Evolutionary conservation across 768 basidiomycete genomes (phyloP).

Genomic region (Chiua virens): DNA sequence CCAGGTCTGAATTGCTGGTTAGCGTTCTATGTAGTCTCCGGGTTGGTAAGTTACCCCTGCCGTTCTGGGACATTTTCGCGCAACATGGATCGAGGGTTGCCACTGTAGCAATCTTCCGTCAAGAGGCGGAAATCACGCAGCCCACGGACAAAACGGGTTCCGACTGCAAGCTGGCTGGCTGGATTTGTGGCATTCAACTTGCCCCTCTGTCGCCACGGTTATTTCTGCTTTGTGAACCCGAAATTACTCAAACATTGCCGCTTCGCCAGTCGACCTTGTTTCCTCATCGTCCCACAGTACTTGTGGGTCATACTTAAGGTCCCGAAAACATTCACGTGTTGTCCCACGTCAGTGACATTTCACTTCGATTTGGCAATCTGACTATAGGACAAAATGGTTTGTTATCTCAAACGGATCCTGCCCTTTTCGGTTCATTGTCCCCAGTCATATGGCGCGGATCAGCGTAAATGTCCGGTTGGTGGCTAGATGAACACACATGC

Average conservation of each 20-base stretch:
- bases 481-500: too few relatives aligned
- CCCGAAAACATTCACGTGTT: background rate
- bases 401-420: background rate
- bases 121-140: too few relatives aligned
- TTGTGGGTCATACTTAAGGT: background rate
- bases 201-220: too few relatives aligned
- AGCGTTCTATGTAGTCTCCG: too few relatives aligned
- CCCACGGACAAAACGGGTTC: too few relatives aligned
- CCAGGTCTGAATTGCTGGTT: too few relatives aligned
- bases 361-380: background rate
- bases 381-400: background rate
- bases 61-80: too few relatives aligned
- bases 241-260: background rate
- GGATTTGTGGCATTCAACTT: too few relatives aligned
- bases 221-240: background rate
- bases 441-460: constrained; percentile 3
- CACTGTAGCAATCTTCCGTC: background rate
- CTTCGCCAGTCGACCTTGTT: background rate
- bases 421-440: background rate
- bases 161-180: too few relatives aligned
- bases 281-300: background rate
- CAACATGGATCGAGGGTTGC: too few relatives aligned
- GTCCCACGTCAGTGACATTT: constrained; percentile 1
- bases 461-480: background rate
- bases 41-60: too few relatives aligned